Evolutionary conservation across 1,139 yeast genomes (phyloP), one percentile per base, ranked within the genome.

Genomic region (Taiozyma sp.): DNA sequence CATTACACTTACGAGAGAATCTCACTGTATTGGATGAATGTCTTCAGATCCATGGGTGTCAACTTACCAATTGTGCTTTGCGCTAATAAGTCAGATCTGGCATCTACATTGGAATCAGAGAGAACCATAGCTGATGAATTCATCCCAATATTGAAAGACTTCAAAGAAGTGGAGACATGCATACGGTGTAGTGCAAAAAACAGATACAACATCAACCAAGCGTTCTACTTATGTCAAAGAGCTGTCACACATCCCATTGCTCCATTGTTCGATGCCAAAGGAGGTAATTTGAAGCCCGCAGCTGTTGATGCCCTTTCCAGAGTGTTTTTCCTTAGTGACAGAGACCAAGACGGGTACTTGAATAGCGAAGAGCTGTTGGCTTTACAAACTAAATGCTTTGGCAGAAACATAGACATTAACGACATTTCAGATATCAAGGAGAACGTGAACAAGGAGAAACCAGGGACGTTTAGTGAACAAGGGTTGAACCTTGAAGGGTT

Each of bases 221-320:
- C 96, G 2, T 91, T 92, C 62, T 93, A 93, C 66, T 70, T 93
- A 29, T 93, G 99, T 63, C 96, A 91, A 66, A 70, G 97, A 51
- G 92, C 98, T 0, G 89, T 92, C 0, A 86, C 93, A 0, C 92
- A 88, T 65, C 99, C 99, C 0, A 78, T 93, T n/a, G 84, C 97
- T 0, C 99, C 99, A 0, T 68, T 93, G 24, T 93, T 86, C 63
- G 98, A 93, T 66, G 84, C 96, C n/a, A 90, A 91, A 61, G 92
- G 87, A 56, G 93, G 95, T 0, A 79, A 75, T 48, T 70, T 93
- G 58, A 93, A 92, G 63, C 91, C 91, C 0, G 76, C 84, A 4
- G 92, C 96, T 0, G 74, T 82, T 0, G 75, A 78, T 2, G 98
- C 98, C 0, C 72, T 93, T 50, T 81, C 81, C 54, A 72, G 99